These are phyloP conservation scores for Globisporangium cystogenes DNA, from an alignment of 352 stramenopile genomes.

Conservation along the genomic window DNA sequence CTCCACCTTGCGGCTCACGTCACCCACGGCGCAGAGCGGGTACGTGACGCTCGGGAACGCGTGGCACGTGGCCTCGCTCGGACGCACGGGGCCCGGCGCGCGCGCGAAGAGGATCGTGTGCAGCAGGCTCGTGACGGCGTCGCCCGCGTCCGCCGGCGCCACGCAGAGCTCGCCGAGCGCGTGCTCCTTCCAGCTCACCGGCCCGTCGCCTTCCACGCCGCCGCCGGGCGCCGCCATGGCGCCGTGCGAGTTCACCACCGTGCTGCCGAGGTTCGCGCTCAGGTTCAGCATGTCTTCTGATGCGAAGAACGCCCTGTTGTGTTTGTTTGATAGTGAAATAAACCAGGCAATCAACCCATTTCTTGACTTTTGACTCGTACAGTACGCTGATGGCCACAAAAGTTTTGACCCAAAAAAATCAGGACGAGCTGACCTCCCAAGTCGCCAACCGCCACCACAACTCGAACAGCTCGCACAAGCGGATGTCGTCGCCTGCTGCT, in stretches of 20 bases:
- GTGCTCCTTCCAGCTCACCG: conserved; percentile 48
- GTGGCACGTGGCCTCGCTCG: conserved; percentile 70
- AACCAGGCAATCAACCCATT: background rate
- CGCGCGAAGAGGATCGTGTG: conserved; percentile 82
- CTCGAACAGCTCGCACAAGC: no score
- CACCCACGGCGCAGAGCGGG: conserved; percentile 65
- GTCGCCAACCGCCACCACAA: background rate
- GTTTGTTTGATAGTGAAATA: background rate
- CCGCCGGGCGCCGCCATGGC: background rate
- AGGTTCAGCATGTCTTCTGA: conserved; percentile 8
- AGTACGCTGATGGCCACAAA: background rate
- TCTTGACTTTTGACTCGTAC: background rate
- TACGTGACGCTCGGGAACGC: conserved; percentile 75
- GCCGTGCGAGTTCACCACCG: conserved; percentile 11
- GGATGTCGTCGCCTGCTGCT: no score
- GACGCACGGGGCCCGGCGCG: conserved; percentile 61
- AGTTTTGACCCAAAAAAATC: conserved; percentile 14
- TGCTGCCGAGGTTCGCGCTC: conserved; percentile 10
- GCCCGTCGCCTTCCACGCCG: background rate
- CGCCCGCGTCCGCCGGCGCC: conserved; percentile 42
- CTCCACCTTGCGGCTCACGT: conserved; percentile 78
- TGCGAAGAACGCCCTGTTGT: no score
- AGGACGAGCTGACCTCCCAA: conserved; percentile 6
- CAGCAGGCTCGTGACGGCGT: conserved; percentile 61
- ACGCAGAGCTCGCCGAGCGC: conserved; percentile 61